phyloP scores from a whole-genome alignment of 495 filamentous ascomycete genomes.

The Aspergillus cavernicola region DNA sequence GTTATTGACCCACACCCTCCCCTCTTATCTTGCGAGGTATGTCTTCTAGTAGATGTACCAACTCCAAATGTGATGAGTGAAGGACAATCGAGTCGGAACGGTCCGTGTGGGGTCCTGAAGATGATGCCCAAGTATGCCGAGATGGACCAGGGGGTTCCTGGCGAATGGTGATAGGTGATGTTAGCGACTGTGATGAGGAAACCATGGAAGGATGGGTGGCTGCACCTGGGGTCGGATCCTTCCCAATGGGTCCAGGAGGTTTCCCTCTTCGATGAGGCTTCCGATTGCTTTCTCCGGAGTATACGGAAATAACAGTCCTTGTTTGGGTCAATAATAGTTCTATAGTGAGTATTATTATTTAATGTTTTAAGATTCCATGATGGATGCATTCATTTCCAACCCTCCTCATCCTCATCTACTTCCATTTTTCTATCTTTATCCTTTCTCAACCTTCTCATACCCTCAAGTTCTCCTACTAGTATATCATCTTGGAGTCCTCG shows the following conservation, averaged over 20 bases:
- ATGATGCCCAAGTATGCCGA: constrained; percentile 1
- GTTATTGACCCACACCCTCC: neutral
- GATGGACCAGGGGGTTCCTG: neutral
- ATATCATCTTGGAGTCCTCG: no score
- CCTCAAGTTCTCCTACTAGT: neutral
- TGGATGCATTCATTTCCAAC: no score
- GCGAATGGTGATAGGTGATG: no score
- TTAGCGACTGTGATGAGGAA: neutral
- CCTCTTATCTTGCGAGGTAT: neutral
- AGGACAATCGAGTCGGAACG: neutral
- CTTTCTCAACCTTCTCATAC: neutral
- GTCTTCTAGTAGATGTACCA: neutral
- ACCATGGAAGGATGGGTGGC: no score
- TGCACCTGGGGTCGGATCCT: constrained; percentile 2
- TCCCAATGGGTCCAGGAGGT: constrained; percentile 1
- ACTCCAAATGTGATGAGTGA: constrained; percentile 1
- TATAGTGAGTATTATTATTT: no score
- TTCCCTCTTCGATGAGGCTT: neutral
- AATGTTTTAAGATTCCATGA: no score
- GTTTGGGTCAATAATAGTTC: no score
- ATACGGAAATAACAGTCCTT: no score
- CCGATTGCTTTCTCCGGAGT: neutral
- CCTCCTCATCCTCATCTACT: no score
- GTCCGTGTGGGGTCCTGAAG: neutral
- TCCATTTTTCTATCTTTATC: no score